Evolutionary conservation across 2,329 filamentous ascomycete genomes (phyloP).

Genomic region (Paraphaeosphaeria minitans): DNA sequence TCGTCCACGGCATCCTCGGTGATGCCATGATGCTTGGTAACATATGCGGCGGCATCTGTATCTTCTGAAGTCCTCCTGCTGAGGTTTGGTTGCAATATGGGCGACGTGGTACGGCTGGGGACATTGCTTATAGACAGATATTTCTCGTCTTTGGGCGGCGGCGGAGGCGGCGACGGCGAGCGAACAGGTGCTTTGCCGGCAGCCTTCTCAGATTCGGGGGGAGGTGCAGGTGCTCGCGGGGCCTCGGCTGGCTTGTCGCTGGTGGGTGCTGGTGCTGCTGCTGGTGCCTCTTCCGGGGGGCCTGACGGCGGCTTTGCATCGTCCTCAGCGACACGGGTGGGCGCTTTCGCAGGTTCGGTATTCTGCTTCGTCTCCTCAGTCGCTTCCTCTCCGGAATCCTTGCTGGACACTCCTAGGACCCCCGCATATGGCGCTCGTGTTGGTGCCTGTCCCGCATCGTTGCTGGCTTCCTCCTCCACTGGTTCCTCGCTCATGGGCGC

Average conservation of each 20-base stretch:
- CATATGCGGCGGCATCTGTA: slow-evolving; percentile 44
- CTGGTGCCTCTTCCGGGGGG: slow-evolving; percentile 9
- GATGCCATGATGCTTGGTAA: slow-evolving; percentile 57
- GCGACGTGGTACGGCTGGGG: slow-evolving; percentile 48
- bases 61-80: slow-evolving; percentile 46
- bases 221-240: slow-evolving; percentile 29
- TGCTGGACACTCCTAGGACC: slow-evolving; percentile 1
- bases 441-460: slow-evolving; percentile 31
- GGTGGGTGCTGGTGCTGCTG: slow-evolving; percentile 17
- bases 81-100: slow-evolving; percentile 45
- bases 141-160: slow-evolving; percentile 57
- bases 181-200: slow-evolving; percentile 37
- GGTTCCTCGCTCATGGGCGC: background rate
- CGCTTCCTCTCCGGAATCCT: background rate
- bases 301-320: background rate
- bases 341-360: background rate
- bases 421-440: slow-evolving; percentile 10
- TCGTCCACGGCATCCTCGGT: slow-evolving; percentile 54
- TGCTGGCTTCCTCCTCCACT: slow-evolving; percentile 8
- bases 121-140: slow-evolving; percentile 53
- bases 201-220: slow-evolving; percentile 28
- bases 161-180: slow-evolving; percentile 53
- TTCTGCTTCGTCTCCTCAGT: background rate
- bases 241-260: slow-evolving; percentile 27
- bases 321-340: background rate